Conservation (phyloP, 129 eudicot species). For the Centella asiatica region DNA sequence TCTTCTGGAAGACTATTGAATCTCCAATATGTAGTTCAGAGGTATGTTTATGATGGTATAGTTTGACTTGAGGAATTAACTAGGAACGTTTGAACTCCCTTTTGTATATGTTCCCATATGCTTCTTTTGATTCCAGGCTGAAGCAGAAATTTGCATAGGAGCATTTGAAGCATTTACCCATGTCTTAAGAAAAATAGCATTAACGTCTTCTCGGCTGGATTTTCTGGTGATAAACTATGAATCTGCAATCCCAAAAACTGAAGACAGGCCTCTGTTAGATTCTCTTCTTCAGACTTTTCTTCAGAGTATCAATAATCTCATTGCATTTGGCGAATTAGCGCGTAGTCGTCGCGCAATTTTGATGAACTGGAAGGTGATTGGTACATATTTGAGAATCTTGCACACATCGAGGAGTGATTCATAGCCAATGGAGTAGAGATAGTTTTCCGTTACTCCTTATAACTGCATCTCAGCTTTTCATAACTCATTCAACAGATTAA, state of each 20-base stretch:
- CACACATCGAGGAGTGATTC: too few species aligned
- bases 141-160: slow-evolving; percentile 71
- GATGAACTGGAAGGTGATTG: slow-evolving; percentile 81
- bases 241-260: slow-evolving; percentile 20
- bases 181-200: slow-evolving; percentile 47
- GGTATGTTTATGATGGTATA: slow-evolving; percentile 26
- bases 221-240: slow-evolving; percentile 24
- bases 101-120: neutral
- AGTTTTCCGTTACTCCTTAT: too few species aligned
- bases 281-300: slow-evolving; percentile 47
- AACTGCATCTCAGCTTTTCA: too few species aligned
- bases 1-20: slow-evolving; percentile 58
- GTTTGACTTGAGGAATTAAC: neutral
- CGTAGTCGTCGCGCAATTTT: slow-evolving; percentile 76
- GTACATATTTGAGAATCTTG: neutral
- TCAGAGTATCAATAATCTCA: slow-evolving; percentile 44
- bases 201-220: slow-evolving; percentile 34
- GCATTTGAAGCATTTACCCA: slow-evolving; percentile 67
- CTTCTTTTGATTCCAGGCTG: slow-evolving; percentile 33
- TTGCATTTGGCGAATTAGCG: slow-evolving; percentile 53
- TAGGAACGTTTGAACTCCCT: neutral
- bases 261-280: slow-evolving; percentile 50
- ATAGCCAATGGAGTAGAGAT: too few species aligned
- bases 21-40: slow-evolving; percentile 49
- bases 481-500: too few species aligned